Evolutionary conservation across 208 protist genomes (phyloP), one percentile per base, ranked within the genome.

Genomic region (Leishmania mexicana): DNA sequence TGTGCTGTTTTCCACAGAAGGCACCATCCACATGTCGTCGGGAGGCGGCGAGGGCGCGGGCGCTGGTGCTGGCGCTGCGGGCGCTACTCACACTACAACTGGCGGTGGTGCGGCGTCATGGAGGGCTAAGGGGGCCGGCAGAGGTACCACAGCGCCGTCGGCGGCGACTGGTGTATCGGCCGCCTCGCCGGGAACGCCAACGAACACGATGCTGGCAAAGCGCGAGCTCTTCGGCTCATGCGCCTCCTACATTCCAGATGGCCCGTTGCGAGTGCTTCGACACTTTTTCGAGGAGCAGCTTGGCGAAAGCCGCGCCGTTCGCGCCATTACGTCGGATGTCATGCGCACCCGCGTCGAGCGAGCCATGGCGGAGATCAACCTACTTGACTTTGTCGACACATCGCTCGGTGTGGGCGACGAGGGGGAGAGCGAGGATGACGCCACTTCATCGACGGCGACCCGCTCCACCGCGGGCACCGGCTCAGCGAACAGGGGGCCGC

Each of bases 321-420:
- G 82, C 3, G 90, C 85, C 24, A 86, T 97, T 24, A 91, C 78
- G 38, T 96, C 94, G 1, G 87, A 90, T 21, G 80, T 87, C 38
- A 97, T 92, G 84, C 81, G 76, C n/a, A 81, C 51, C 42, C 94
- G 94, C 72, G 92, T 97, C 13, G 91, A 96, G 71, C 89, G 87
- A 54, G 91, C 90, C 4, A 81, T 96, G 78, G 38, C 70, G 21
- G 78, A 83, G 21, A 81, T 97, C 57, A 89, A 97, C 74, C 78
- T 97, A 38, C 58, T 70, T 15, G 87, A 89, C 47, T 93, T 91
- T 80, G 85, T 85, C 40, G 87, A 86, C 28, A 89, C 80, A 10
- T 86, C 80, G n/a, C 80, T 85, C 76, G 81, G 83, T 65, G 35
- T 65, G 38, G 83, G 78, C 53, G 84, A 85, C 58, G 80, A 93